A percentile compares a stretch with the other conserved stretches of the same genome.
Conservation (phyloP, 305 asterid genomes). For the Salvia sclarea region DNA sequence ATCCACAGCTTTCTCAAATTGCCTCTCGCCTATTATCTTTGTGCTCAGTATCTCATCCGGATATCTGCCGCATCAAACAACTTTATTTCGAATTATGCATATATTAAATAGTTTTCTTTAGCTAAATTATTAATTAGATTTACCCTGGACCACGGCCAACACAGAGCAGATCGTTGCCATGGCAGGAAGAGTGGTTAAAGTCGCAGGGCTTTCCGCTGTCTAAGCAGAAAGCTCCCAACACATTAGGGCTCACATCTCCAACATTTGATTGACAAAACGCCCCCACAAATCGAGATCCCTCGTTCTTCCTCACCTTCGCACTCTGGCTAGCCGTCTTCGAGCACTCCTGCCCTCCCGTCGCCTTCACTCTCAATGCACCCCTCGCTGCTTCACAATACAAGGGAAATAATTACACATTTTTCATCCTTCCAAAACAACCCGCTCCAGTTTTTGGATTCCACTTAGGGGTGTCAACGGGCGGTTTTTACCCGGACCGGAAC, state of each 20-base stretch:
- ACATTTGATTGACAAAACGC: slow-evolving; percentile 68
- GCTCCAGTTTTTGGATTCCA: no score
- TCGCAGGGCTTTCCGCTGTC: slow-evolving; percentile 65
- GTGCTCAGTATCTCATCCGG: slow-evolving; percentile 67
- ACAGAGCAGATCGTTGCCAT: slow-evolving; percentile 60
- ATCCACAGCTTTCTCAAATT: slow-evolving; percentile 51
- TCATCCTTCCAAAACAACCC: neutral
- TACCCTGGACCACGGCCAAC: slow-evolving; percentile 68
- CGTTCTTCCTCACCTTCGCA: slow-evolving; percentile 55
- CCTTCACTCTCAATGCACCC: slow-evolving; percentile 32
- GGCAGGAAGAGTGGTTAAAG: slow-evolving; percentile 63
- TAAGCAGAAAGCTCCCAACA: slow-evolving; percentile 56
- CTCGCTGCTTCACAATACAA: neutral
- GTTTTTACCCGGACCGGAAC: no score
- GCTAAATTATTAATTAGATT: no score
- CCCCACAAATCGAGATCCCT: slow-evolving; percentile 44
- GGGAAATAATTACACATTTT: no score
- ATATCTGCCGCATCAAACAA: slow-evolving; percentile 35
- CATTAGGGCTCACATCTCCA: slow-evolving; percentile 67
- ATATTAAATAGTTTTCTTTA: no score
- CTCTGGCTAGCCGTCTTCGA: slow-evolving; percentile 42
- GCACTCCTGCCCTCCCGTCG: slow-evolving; percentile 54
- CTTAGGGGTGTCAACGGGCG: no score
- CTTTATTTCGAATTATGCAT: no score
- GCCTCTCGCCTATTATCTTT: slow-evolving; percentile 62